Evolutionary conservation across 73 alveolate genomes (phyloP).

Genomic region (Paramecium sexaurelia): DNA sequence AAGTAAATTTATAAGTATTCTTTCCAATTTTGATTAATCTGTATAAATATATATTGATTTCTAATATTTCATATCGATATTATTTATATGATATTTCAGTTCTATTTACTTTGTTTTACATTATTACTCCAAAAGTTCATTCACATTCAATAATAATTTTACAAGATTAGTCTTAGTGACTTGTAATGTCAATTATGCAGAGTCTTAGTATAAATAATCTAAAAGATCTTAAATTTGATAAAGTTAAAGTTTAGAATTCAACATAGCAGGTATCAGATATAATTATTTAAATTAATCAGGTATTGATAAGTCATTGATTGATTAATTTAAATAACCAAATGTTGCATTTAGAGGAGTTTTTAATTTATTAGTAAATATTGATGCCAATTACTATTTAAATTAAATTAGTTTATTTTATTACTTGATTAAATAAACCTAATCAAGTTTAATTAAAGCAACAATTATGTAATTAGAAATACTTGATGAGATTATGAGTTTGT

Average conservation of each 20-base stretch:
- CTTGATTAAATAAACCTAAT: background rate
- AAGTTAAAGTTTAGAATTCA: background rate
- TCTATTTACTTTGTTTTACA: background rate
- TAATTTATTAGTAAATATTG: background rate
- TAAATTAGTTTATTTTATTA: background rate
- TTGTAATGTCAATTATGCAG: background rate
- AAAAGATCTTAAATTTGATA: background rate
- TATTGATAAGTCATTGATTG: background rate
- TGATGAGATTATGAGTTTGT: background rate
- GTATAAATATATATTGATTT: background rate
- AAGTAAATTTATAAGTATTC: background rate
- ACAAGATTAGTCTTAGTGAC: background rate
- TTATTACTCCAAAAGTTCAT: background rate
- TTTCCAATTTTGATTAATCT: background rate
- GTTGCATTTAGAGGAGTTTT: conserved; percentile 31
- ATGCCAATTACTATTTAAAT: background rate
- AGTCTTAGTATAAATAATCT: background rate
- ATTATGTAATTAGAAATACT: background rate
- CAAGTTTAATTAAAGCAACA: background rate
- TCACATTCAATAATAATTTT: background rate
- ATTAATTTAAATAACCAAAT: background rate
- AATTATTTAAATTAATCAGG: background rate
- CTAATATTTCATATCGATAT: background rate
- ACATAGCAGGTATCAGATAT: background rate
- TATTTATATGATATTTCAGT: background rate